phyloP scores from a whole-genome alignment of 345 rosid genomes.

The Microcos paniculata region DNA sequence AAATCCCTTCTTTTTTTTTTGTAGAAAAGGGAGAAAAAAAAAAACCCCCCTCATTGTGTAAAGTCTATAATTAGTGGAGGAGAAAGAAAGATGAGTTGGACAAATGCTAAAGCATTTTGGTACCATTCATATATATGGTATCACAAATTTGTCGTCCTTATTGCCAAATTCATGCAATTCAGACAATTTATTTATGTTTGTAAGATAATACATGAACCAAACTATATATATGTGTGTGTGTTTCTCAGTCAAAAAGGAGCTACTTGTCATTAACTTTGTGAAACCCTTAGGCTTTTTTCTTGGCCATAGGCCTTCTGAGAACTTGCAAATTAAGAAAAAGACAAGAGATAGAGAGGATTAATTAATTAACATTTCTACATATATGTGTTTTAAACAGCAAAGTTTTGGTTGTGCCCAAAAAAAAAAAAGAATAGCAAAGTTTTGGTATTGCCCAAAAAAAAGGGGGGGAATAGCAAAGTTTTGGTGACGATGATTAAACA shows the following conservation, averaged over 20 bases:
- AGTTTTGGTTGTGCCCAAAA: no score
- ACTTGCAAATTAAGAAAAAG: slow-evolving; percentile 31
- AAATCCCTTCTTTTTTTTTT: neutral
- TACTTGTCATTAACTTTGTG: neutral
- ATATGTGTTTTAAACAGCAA: no score
- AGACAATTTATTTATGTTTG: no score
- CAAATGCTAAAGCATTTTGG: neutral
- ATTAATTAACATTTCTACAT: no score
- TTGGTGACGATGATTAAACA: neutral
- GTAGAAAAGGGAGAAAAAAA: neutral
- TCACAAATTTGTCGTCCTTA: neutral
- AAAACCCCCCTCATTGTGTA: neutral
- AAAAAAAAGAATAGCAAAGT: no score
- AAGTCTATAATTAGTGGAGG: neutral
- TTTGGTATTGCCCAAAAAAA: no score
- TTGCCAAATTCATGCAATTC: neutral
- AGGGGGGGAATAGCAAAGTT: no score
- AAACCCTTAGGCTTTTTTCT: no score
- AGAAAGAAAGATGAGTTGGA: neutral
- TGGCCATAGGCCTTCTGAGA: no score
- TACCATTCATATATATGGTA: neutral
- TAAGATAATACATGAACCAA: neutral
- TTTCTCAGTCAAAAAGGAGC: neutral
- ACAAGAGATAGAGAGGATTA: neutral
- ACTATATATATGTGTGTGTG: no score